Evolutionary conservation across 352 stramenopile genomes (phyloP).

Genomic region (Phytophthora podocarpi): DNA sequence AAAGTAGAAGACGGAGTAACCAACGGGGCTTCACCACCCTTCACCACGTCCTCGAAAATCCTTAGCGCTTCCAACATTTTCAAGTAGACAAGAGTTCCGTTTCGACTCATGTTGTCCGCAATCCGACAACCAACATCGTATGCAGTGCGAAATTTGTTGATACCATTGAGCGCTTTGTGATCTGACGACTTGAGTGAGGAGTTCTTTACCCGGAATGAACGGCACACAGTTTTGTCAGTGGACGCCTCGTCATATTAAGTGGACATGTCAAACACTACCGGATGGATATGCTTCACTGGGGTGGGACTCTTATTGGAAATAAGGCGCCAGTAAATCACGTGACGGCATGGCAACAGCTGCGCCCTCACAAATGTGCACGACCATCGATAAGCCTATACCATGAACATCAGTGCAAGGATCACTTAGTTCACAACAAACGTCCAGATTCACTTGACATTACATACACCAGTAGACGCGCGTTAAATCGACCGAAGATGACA

Average conservation of each 20-base stretch:
- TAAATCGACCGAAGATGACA: no score
- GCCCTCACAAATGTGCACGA: not conserved
- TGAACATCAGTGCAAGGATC: not conserved
- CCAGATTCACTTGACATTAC: no score
- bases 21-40: not conserved
- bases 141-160: not conserved
- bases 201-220: not conserved
- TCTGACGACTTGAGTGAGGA: not conserved
- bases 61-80: not conserved
- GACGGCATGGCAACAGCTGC: not conserved
- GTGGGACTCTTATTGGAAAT: not conserved
- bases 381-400: not conserved
- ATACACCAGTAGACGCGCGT: no score
- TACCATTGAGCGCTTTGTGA: slow-evolving; percentile 2
- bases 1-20: not conserved
- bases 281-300: not conserved
- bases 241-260: not conserved
- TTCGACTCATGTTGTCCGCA: slow-evolving; percentile 8
- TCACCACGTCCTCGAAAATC: not conserved
- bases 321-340: not conserved
- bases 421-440: no score
- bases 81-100: slow-evolving; percentile 1
- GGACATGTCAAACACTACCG: not conserved
- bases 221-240: not conserved
- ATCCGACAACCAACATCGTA: not conserved